Percentiles rank a stretch among this genome's conserved stretches.
phyloP scores from a whole-genome alignment of 1,139 yeast species.

The Yarrowia galli region DNA sequence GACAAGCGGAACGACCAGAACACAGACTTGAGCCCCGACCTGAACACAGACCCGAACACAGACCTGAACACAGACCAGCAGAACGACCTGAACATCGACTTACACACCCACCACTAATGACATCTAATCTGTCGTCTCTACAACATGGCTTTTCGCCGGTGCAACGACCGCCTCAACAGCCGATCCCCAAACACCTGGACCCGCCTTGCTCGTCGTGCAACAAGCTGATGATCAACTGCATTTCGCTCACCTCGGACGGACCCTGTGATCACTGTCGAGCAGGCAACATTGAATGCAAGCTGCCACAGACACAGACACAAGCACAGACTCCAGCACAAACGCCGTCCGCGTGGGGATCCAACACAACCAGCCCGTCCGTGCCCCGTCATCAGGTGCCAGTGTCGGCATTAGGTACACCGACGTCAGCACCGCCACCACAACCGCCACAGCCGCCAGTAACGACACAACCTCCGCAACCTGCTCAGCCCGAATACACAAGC shows the following conservation, averaged over 20 bases:
- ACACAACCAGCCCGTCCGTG: background rate
- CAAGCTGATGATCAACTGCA: constrained; percentile 33
- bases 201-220: constrained; percentile 15
- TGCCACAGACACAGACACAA: background rate
- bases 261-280: constrained; percentile 22
- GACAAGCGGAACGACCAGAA: background rate
- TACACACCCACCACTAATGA: background rate
- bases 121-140: no score
- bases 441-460: background rate
- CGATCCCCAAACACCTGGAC: constrained; percentile 1
- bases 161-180: background rate
- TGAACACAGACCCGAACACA: background rate
- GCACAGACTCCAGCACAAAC: no score
- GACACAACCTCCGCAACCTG: no score
- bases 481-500: background rate
- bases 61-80: background rate
- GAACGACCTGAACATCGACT: background rate
- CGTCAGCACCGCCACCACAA: background rate
- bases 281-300: constrained; percentile 7
- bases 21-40: background rate
- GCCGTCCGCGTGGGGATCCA: background rate
- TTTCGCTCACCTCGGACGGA: background rate
- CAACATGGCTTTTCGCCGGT: constrained; percentile 7
- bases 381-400: background rate
- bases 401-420: no score